Evolutionary conservation across 805 yeast genomes (phyloP), one percentile per base, ranked within the genome.

Genomic region (Candida insectorum): DNA sequence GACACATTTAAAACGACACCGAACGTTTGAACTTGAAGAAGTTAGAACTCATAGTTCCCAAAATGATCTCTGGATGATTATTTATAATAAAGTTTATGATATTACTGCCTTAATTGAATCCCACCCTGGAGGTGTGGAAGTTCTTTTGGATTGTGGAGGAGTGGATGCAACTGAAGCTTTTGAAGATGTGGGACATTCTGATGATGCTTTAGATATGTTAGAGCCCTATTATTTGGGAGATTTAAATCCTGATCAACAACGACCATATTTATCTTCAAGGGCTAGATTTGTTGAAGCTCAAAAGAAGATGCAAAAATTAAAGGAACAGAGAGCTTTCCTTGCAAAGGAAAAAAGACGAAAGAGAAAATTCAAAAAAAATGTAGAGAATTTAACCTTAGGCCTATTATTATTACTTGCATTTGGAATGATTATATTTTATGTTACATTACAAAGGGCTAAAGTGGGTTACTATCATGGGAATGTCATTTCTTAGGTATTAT

Each of bases 41-140:
- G 41, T 43, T 33, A 71, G 79, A 20, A 54, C 69, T 46, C 97
- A 89, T 70, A 78, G 75, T 56, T 66, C 77, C n/a, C 74, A 79
- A 26, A 83, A 81, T 12, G 87, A 85, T 48, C 62, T 86, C 26
- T 91, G 96, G 95, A 77, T 91, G 69, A 73, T 86, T 36, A 71
- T 86, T 40, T 80, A 86, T 48, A 86, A 82, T 37, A 79, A 81
- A 46, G 95, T 91, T 5, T 86, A 80, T 56, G 81, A 86, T 56
- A 71, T 84, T 19, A 73, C 91, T 5, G 63, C 67, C 21, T 88
- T 89, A 58, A 67, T 83, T 34, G 70, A 75, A 12, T 77, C 73
- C 30, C 97, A 91, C 58, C 97, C 97, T 3, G 81, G 81, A 26
- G 80, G 79, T 31, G 74, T 77, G 33, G 78, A 81, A 51, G 85